Evolutionary conservation across 2,329 filamentous ascomycete genomes (phyloP), one percentile per base, ranked within the genome.

Genomic region (Diaporthe caulivora): DNA sequence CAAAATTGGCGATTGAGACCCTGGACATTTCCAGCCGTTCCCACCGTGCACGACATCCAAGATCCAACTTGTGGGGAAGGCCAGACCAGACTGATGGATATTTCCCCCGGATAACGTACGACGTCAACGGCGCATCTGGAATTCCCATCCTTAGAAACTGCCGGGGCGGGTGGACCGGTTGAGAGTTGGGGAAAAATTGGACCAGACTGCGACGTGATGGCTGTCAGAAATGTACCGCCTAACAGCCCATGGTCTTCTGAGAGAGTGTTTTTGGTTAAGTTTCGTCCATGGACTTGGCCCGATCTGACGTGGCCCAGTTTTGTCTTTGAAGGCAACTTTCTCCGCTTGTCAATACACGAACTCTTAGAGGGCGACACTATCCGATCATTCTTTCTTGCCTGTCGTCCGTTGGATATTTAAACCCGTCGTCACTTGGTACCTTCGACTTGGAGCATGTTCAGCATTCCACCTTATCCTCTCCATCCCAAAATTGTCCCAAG

Each of bases 1-100:
- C 47, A 73, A 71, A 71, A 68, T 65, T 72, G 73, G 64, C 73
- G 73, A 73, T 44, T 6, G 34, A 44, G 34, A 60, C 58, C 49
- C 4, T 42, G 40, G 34, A 37, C 4, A 15, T 18, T 21, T 34
- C 53, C 44, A 62, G n/a, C 58, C 34, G 29, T 37, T 42, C n/a
- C 55, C 37, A 54, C 44, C 55, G 54, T 60, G 55, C 53, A 68
- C 29, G 44, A 73, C 55, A 64, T 60, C n/a, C 54, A 51, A 73
- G 58, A 75, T 75, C 65, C 71, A 37, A 74, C 53, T 53, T 51
- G 55, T 70, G 73, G 73, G 65, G 70, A 65, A 65, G 40, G n/a
- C 70, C 49, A 44, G 70, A 67, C 29, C 42, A 49, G 21, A 42
- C 26, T 60, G 31, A 70, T 54, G 51, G 71, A n/a, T 34, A 62